Base-by-base conservation (phyloP, 2,329 filamentous ascomycete species). In the Xylaria hypoxylon region DNA sequence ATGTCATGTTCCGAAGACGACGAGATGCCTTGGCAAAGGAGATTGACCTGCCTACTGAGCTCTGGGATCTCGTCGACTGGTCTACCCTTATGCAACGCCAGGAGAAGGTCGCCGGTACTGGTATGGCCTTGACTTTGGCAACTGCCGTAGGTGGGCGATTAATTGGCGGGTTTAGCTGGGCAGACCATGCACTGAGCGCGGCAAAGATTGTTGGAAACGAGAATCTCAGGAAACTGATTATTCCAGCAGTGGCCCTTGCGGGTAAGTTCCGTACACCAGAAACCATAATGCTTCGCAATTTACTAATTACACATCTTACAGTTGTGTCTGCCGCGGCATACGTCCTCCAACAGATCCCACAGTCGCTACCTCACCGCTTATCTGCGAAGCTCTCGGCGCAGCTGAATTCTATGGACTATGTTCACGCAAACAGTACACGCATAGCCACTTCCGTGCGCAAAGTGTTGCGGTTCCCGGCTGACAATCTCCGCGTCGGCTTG, bases 41-140 rank as follows among this genome's bases (percentile, higher is more conserved):
- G 76, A 90, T 98, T 17, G 89, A 97, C 67, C 89, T 97, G 22
- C 89, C 96, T 60, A 92, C 96, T 3, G 94, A 99, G 76, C 73
- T 97, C 0, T 92, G 86, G 86, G 96, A 99, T 81, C 98, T 99
- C 83, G 92, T 99, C 74, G 96, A 99, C 79, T 85, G 94, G 78
- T 86, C 89, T 19, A 92, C 89, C 11, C 81, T 98, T 5, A 86
- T 97, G 82, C 93, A 97, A 75, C 87, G 90, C 60, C 95, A 98
- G 78, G 96, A 99, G 80, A 99, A 98, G 84, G 86, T 96, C 62
- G 94, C 95, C 5, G 93, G 95, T 44, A 96, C 94, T 2, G 92
- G 96, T 70, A 94, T 99, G 91, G 96, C 95, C 5, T 85, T 99
- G 76, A 99, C 96, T 1, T 87, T 97, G 40, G 92, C 92, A 10